A percentile compares a stretch with the other conserved stretches of the same genome.
phyloP scores from a whole-genome alignment of 108 stramenopile species.

The Pseudonitzschia pungens region DNA sequence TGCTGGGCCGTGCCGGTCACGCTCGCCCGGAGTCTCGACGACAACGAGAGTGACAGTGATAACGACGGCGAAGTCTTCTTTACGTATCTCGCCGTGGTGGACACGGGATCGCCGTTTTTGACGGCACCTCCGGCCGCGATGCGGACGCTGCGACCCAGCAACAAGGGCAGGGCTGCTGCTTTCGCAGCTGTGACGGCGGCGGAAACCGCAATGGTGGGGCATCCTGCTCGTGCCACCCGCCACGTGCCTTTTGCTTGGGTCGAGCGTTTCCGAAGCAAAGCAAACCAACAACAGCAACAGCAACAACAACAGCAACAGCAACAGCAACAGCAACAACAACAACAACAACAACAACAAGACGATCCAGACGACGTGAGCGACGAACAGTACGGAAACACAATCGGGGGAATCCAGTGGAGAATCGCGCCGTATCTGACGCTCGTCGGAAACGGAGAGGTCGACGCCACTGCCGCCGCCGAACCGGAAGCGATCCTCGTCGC shows the following conservation, averaged over 20 bases:
- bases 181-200: neutral
- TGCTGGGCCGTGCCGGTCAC: conserved; percentile 13
- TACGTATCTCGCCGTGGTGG: conserved; percentile 51
- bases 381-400: conserved; percentile 13
- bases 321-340: too few species aligned
- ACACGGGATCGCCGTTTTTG: conserved; percentile 67
- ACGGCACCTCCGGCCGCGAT: conserved; percentile 34
- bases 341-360: conserved; percentile 4
- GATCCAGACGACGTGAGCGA: conserved; percentile 1
- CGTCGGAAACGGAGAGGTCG: conserved; percentile 1
- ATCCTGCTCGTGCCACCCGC: too few species aligned
- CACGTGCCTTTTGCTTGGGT: too few species aligned
- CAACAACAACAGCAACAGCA: too few species aligned
- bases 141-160: neutral
- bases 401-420: conserved; percentile 44
- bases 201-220: too few species aligned
- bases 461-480: neutral
- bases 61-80: neutral
- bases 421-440: conserved; percentile 24
- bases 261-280: too few species aligned
- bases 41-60: neutral
- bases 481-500: neutral
- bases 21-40: neutral
- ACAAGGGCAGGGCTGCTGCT: neutral
- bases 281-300: too few species aligned